A percentile compares a stretch with the other conserved stretches of the same genome.
Conservation (phyloP, 805 yeast genomes). For the Saccharomycopsis lassenensis region DNA sequence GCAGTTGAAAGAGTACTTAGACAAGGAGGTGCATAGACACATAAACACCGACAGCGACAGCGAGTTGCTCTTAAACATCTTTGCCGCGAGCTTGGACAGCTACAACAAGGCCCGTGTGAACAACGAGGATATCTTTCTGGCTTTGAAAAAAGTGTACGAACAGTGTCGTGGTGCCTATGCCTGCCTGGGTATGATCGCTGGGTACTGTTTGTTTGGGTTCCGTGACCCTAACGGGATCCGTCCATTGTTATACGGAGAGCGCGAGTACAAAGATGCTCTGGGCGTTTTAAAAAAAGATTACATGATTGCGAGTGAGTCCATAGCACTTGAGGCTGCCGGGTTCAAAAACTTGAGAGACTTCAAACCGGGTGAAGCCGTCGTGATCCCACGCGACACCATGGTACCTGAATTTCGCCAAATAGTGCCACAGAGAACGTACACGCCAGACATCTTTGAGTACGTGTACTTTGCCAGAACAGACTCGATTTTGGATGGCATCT, state of each 20-base stretch:
- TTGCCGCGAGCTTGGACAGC: slow-evolving; percentile 85
- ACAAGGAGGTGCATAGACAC: slow-evolving; percentile 91
- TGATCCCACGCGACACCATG: slow-evolving; percentile 68
- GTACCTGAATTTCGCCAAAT: slow-evolving; percentile 80
- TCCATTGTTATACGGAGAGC: slow-evolving; percentile 80
- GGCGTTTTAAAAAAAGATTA: slow-evolving; percentile 76
- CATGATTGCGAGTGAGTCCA: slow-evolving; percentile 93
- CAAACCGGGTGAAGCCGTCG: slow-evolving; percentile 93
- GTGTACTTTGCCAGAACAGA: slow-evolving; percentile 98
- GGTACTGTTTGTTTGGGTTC: slow-evolving; percentile 90
- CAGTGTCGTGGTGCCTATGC: slow-evolving; percentile 95
- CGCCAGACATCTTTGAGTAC: slow-evolving; percentile 95
- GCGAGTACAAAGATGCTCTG: slow-evolving; percentile 48
- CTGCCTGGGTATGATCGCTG: slow-evolving; percentile 89
- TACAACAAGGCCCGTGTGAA: slow-evolving; percentile 90
- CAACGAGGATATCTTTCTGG: slow-evolving; percentile 78
- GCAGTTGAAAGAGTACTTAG: slow-evolving; percentile 68
- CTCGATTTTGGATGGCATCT: slow-evolving; percentile 90
- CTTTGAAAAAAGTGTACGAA: slow-evolving; percentile 71
- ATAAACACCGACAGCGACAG: slow-evolving; percentile 96
- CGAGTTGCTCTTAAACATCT: slow-evolving; percentile 77
- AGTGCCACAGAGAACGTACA: slow-evolving; percentile 62
- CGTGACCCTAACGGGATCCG: slow-evolving; percentile 96
- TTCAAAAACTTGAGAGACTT: slow-evolving; percentile 72
- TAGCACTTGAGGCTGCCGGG: slow-evolving; percentile 87